These are phyloP conservation scores for Saksenaea vasiformis DNA, from an alignment of 371 early-diverging fungal species.

Conservation along the genomic window DNA sequence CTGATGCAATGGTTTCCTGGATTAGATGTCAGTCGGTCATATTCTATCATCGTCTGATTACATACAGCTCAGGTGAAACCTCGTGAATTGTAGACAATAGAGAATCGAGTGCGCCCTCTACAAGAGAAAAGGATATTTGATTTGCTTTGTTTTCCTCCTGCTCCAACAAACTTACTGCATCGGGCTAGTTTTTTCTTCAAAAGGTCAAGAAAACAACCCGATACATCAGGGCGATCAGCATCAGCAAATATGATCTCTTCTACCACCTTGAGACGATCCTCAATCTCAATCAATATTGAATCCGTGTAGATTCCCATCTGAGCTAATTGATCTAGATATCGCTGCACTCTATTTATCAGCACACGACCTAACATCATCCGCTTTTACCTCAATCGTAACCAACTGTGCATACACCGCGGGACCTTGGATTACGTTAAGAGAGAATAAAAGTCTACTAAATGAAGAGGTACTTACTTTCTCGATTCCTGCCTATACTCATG, in stretches of 20 bases:
- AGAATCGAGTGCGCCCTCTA: constrained; percentile 27
- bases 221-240: constrained; percentile 28
- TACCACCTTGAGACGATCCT: constrained; percentile 60
- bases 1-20: constrained; percentile 65
- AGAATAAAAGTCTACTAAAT: neutral
- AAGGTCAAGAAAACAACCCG: constrained; percentile 54
- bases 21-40: neutral
- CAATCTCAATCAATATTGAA: constrained; percentile 63
- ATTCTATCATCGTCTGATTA: neutral
- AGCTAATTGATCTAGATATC: constrained; percentile 69
- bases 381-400: constrained; percentile 72
- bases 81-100: constrained; percentile 41
- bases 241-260: constrained; percentile 60
- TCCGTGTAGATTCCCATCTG: constrained; percentile 72
- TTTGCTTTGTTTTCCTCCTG: neutral
- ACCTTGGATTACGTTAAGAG: constrained; percentile 20
- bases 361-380: neutral
- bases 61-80: constrained; percentile 47
- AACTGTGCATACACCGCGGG: constrained; percentile 82
- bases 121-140: neutral
- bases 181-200: constrained; percentile 57
- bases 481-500: constrained; percentile 77
- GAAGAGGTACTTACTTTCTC: constrained; percentile 51
- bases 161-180: constrained; percentile 47
- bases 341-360: constrained; percentile 38